phyloP scores from a whole-genome alignment of 495 filamentous ascomycete species.

The Penicillium roqueforti region DNA sequence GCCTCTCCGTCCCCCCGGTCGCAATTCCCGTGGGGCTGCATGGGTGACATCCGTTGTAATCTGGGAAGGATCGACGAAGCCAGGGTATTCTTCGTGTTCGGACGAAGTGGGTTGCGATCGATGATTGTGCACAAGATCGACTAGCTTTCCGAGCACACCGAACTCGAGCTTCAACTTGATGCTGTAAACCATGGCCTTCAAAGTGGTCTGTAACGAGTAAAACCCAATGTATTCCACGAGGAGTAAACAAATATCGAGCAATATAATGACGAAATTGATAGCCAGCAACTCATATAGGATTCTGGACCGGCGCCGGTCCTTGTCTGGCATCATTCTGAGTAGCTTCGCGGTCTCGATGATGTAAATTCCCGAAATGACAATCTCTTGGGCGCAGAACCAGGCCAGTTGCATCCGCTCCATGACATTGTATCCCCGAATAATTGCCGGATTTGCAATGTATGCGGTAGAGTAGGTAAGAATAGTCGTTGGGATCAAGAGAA shows the following conservation, averaged over 20 bases:
- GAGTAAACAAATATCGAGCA: slow-evolving; percentile 52
- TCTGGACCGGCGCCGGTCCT: slow-evolving; percentile 35
- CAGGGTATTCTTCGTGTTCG: slow-evolving; percentile 35
- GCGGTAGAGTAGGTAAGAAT: slow-evolving; percentile 49
- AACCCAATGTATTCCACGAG: slow-evolving; percentile 50
- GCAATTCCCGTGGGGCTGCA: slow-evolving; percentile 23
- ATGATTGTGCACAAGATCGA: slow-evolving; percentile 31
- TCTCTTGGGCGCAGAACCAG: slow-evolving; percentile 57
- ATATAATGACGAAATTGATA: slow-evolving; percentile 54
- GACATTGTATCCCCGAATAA: slow-evolving; percentile 46
- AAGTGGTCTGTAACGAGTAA: slow-evolving; percentile 50
- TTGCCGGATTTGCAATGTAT: slow-evolving; percentile 22
- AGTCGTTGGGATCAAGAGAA: slow-evolving; percentile 49
- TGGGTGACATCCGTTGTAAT: slow-evolving; percentile 38
- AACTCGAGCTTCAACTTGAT: slow-evolving; percentile 64
- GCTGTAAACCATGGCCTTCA: slow-evolving; percentile 56
- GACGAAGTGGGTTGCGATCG: slow-evolving; percentile 32
- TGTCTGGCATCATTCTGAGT: slow-evolving; percentile 38
- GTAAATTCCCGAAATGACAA: slow-evolving; percentile 55
- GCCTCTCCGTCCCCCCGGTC: slow-evolving; percentile 12
- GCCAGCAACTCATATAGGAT: slow-evolving; percentile 51
- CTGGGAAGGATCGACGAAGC: slow-evolving; percentile 38
- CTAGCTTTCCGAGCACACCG: slow-evolving; percentile 47
- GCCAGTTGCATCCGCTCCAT: slow-evolving; percentile 58
- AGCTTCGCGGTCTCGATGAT: slow-evolving; percentile 49